phyloP scores from a whole-genome alignment of 2,329 filamentous ascomycete species.

The Ophiognomonia clavigignenti-juglandacearum region DNA sequence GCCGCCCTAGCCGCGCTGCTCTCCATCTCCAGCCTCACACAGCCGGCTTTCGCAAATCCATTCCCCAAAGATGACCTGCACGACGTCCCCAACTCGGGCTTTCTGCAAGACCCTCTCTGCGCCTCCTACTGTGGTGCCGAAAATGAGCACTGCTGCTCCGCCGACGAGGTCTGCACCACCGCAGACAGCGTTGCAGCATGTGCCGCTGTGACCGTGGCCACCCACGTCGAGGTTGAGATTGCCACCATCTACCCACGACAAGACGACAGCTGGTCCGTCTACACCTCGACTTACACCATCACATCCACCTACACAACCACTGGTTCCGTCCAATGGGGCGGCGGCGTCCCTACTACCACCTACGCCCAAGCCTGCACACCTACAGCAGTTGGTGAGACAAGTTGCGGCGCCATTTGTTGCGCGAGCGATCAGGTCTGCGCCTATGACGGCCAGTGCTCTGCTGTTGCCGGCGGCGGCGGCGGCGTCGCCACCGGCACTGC shows the following conservation, averaged over 20 bases:
- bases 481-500: constrained; percentile 31
- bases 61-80: constrained; percentile 46
- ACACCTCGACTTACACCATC: constrained; percentile 46
- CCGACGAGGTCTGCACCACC: constrained; percentile 47
- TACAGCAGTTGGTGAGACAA: constrained; percentile 46
- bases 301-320: constrained; percentile 58
- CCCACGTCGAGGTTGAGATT: not conserved
- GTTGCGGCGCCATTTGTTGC: constrained; percentile 69
- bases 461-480: constrained; percentile 36
- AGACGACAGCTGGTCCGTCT: constrained; percentile 25
- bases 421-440: constrained; percentile 64
- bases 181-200: constrained; percentile 46
- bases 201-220: constrained; percentile 22
- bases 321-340: constrained; percentile 44
- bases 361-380: no score
- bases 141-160: constrained; percentile 51
- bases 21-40: constrained; percentile 34
- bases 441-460: constrained; percentile 50
- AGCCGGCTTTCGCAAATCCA: constrained; percentile 38
- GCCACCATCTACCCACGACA: not conserved
- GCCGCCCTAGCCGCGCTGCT: constrained; percentile 9
- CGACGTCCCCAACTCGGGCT: constrained; percentile 41
- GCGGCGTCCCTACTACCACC: constrained; percentile 33
- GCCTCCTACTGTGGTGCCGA: constrained; percentile 48
- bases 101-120: constrained; percentile 46